Conservation (phyloP, 2,329 filamentous ascomycete genomes). For the Cercospora sp. region DNA sequence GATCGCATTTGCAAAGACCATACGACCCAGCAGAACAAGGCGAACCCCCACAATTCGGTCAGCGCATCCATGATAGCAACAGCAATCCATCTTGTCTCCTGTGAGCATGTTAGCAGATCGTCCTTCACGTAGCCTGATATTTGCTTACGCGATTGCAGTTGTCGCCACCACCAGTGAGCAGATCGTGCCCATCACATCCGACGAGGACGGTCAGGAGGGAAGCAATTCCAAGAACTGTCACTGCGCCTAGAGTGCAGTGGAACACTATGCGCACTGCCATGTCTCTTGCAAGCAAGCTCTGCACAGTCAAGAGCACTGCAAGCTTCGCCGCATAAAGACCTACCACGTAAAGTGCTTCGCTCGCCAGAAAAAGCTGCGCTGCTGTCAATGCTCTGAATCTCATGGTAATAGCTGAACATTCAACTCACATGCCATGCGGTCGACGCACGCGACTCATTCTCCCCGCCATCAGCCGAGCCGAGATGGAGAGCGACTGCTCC, state of each 20-base stretch:
- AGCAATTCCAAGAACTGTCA: conserved; percentile 9
- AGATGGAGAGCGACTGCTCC: conserved; percentile 19
- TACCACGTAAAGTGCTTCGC: conserved; percentile 18
- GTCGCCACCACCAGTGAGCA: neutral
- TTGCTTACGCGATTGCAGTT: neutral
- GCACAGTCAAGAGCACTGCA: conserved; percentile 21
- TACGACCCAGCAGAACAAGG: conserved; percentile 19
- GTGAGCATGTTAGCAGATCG: neutral
- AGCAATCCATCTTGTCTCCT: conserved; percentile 12
- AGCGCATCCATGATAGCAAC: conserved; percentile 19
- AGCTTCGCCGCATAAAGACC: conserved; percentile 19
- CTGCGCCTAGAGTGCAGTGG: conserved; percentile 13
- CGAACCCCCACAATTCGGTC: conserved; percentile 19
- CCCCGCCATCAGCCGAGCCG: conserved; percentile 3
- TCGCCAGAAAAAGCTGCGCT: conserved; percentile 20
- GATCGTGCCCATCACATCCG: conserved; percentile 14
- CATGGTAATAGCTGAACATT: neutral
- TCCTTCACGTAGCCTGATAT: neutral
- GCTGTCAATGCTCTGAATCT: neutral
- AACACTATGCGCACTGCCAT: conserved; percentile 20
- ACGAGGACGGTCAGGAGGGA: conserved; percentile 16
- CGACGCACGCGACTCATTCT: neutral
- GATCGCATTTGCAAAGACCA: conserved; percentile 20
- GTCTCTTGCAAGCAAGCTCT: conserved; percentile 16
- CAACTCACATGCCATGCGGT: conserved; percentile 19